A percentile compares a stretch with the other conserved stretches of the same genome.
Conservation (phyloP, 2,329 filamentous ascomycete species). For the Chaetomiaceae sp. region DNA sequence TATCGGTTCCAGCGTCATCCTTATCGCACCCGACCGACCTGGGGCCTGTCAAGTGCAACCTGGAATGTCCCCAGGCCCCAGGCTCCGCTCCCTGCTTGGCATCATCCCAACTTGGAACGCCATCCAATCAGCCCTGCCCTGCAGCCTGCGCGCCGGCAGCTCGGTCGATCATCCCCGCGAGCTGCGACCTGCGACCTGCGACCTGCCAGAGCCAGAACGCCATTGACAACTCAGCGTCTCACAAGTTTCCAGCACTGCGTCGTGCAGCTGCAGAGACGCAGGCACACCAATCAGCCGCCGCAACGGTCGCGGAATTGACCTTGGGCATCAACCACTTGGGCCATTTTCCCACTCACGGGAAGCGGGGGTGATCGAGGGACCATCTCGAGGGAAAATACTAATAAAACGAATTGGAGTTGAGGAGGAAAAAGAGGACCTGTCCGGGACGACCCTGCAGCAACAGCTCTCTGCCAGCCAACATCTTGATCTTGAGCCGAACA, state of each 20-base stretch:
- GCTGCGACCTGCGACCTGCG: too few relatives aligned
- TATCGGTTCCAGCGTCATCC: slow-evolving; percentile 5
- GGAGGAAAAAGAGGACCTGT: neutral
- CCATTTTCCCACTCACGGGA: neutral
- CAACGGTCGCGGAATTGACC: slow-evolving; percentile 6
- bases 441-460: neutral
- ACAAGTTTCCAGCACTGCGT: neutral
- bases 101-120: neutral
- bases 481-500: neutral
- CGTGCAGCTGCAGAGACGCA: slow-evolving; percentile 15
- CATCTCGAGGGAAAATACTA: neutral
- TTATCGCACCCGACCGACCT: neutral
- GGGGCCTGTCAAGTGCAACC: too few relatives aligned
- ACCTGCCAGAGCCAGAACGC: too few relatives aligned
- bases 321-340: slow-evolving; percentile 14
- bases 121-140: slow-evolving; percentile 7
- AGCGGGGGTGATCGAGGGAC: slow-evolving; percentile 13
- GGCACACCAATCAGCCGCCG: slow-evolving; percentile 19
- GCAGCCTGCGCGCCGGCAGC: slow-evolving; percentile 8
- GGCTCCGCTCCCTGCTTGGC: neutral
- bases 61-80: neutral
- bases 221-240: slow-evolving; percentile 16
- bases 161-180: slow-evolving; percentile 8
- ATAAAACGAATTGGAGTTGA: neutral
- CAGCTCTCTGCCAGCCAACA: neutral